Conservation (phyloP, 371 early-diverging fungal genomes). For the Nosema muscidifuracis region DNA sequence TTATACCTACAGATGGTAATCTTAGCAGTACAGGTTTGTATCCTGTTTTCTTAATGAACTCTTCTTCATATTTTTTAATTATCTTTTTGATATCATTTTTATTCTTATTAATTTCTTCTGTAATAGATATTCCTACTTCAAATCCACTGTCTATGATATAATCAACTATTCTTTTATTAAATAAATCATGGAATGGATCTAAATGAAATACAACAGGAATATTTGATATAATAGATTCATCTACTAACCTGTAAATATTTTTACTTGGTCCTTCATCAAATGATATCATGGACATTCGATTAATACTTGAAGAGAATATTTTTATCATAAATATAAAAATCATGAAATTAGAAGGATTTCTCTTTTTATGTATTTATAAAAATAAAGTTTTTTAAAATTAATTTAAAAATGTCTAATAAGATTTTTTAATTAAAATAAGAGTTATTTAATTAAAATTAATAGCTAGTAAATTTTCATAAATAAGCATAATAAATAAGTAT, state of each 20-base stretch:
- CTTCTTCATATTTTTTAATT: neutral
- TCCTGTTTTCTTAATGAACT: constrained; percentile 4
- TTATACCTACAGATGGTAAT: neutral
- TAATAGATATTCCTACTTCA: constrained; percentile 22
- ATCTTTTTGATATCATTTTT: neutral
- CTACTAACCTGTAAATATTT: neutral
- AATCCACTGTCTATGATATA: neutral
- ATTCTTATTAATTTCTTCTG: neutral
- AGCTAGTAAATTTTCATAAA: too few relatives aligned
- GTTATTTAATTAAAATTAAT: too few relatives aligned
- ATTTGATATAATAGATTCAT: neutral
- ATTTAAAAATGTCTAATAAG: too few relatives aligned
- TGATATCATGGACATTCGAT: constrained; percentile 4
- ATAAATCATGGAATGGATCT: neutral
- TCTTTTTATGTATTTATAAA: too few relatives aligned
- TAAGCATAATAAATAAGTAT: too few relatives aligned
- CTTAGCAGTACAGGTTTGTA: constrained; percentile 1
- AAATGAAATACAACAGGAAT: constrained; percentile 22
- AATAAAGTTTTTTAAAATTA: too few relatives aligned
- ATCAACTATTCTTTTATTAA: constrained; percentile 2
- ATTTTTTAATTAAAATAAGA: too few relatives aligned
- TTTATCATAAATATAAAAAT: too few relatives aligned
- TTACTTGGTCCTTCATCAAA: constrained; percentile 34
- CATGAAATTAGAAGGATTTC: too few relatives aligned
- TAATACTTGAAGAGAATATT: too few relatives aligned